These are phyloP conservation scores for Cyberlindnera sargentensis DNA, from an alignment of 805 yeast species.

Conservation along the genomic window DNA sequence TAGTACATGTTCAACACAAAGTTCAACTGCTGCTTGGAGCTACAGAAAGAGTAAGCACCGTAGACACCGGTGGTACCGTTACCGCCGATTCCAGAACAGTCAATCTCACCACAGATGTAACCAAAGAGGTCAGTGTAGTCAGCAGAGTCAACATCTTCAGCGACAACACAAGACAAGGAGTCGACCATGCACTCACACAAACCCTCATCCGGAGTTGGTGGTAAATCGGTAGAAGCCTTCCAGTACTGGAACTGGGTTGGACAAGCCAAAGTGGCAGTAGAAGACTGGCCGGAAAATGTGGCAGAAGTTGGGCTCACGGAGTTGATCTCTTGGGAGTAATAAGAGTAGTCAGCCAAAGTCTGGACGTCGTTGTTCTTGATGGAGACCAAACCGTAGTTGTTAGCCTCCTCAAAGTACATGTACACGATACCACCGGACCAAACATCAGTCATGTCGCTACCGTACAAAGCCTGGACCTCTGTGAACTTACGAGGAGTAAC, in stretches of 20 bases:
- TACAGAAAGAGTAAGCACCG: constrained; percentile 71
- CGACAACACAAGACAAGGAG: constrained; percentile 55
- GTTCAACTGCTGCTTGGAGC: constrained; percentile 55
- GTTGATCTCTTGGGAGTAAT: constrained; percentile 55
- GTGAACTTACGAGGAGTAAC: constrained; percentile 65
- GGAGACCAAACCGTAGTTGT: constrained; percentile 68
- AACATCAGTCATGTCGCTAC: constrained; percentile 66
- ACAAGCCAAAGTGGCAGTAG: constrained; percentile 46
- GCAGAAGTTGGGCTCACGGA: constrained; percentile 47
- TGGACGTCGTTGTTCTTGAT: constrained; percentile 35
- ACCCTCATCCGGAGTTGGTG: constrained; percentile 68
- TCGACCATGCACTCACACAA: constrained; percentile 57
- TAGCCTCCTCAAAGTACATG: constrained; percentile 74
- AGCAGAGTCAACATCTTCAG: constrained; percentile 41
- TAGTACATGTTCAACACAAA: constrained; percentile 63
- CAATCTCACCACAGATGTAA: constrained; percentile 47
- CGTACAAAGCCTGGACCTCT: constrained; percentile 61
- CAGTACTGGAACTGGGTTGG: constrained; percentile 53
- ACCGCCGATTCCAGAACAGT: constrained; percentile 54
- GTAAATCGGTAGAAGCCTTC: constrained; percentile 61
- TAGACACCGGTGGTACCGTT: constrained; percentile 62
- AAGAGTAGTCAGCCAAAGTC: constrained; percentile 56
- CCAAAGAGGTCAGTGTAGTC: constrained; percentile 57
- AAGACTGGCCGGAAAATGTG: constrained; percentile 29
- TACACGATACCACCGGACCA: constrained; percentile 91